phyloP scores from a whole-genome alignment of 2,329 filamentous ascomycete species.

The Raffaelea albimanens region DNA sequence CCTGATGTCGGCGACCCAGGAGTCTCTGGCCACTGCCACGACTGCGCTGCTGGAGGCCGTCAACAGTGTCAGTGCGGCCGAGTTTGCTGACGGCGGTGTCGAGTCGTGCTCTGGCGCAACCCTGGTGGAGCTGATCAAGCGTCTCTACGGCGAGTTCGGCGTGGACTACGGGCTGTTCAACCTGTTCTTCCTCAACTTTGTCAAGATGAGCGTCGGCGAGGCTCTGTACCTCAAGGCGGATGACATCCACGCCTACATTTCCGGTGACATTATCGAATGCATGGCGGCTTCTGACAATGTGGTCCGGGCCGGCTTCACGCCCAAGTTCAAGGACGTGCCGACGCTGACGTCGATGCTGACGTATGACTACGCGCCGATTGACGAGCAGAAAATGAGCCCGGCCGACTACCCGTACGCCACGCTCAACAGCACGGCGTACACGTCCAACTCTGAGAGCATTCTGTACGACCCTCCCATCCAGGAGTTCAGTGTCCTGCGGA shows the following conservation, averaged over 20 bases:
- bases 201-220: constrained; percentile 78
- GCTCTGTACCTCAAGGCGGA: constrained; percentile 94
- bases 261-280: constrained; percentile 94
- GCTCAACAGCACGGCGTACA: constrained; percentile 74
- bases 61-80: constrained; percentile 44
- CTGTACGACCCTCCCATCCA: constrained; percentile 96
- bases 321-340: constrained; percentile 93
- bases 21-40: constrained; percentile 54
- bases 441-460: constrained; percentile 58
- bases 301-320: constrained; percentile 91
- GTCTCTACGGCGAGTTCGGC: constrained; percentile 77
- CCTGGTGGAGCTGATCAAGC: constrained; percentile 65
- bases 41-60: constrained; percentile 64
- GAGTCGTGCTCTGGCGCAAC: constrained; percentile 58
- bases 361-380: constrained; percentile 89
- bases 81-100: constrained; percentile 68
- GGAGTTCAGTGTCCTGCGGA: constrained; percentile 85
- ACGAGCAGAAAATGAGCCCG: constrained; percentile 87
- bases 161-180: constrained; percentile 89
- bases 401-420: constrained; percentile 77
- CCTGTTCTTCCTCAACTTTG: constrained; percentile 94
- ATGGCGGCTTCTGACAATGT: constrained; percentile 99
- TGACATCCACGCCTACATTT: constrained; percentile 93
- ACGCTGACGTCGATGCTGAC: constrained; percentile 88
- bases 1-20: constrained; percentile 68